A percentile compares a stretch with the other conserved stretches of the same genome.
Evolutionary conservation across 78 protist species (phyloP).

Genomic region (Dictyostelium firmibasis): DNA sequence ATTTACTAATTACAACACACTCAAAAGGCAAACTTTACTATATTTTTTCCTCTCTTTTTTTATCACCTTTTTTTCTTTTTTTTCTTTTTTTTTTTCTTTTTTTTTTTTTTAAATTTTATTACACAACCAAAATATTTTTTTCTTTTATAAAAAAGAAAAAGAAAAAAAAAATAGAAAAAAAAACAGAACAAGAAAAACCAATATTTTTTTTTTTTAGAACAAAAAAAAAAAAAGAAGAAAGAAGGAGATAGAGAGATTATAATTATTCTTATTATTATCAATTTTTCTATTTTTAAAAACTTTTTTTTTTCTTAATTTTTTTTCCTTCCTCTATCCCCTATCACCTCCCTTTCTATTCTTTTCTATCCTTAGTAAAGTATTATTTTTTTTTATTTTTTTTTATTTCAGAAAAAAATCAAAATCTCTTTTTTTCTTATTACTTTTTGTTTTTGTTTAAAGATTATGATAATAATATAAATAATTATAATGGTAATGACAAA

Average conservation of each 20-base stretch:
- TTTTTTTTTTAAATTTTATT: too few relatives aligned
- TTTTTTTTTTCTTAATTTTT: neutral
- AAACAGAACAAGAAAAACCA: neutral
- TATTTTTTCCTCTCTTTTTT: neutral
- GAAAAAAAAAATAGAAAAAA: neutral
- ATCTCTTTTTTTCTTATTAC: neutral
- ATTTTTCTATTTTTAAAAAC: neutral
- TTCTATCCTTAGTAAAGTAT: neutral
- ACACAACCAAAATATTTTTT: neutral
- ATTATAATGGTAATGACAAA: neutral
- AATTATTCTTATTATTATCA: neutral
- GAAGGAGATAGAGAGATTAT: slow-evolving; percentile 7
- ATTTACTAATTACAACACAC: neutral
- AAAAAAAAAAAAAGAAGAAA: neutral
- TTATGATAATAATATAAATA: neutral
- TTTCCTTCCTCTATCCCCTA: too few relatives aligned
- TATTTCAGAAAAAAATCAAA: neutral
- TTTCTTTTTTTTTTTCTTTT: neutral
- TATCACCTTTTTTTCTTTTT: neutral
- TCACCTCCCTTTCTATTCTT: neutral
- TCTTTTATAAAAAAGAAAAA: neutral
- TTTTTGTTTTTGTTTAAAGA: neutral
- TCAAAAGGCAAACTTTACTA: neutral
- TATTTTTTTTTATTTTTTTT: neutral
- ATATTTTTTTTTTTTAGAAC: neutral